A percentile compares a stretch with the other conserved stretches of the same genome.
phyloP scores from a whole-genome alignment of 768 basidiomycete species.

The Lactarius tabidus region DNA sequence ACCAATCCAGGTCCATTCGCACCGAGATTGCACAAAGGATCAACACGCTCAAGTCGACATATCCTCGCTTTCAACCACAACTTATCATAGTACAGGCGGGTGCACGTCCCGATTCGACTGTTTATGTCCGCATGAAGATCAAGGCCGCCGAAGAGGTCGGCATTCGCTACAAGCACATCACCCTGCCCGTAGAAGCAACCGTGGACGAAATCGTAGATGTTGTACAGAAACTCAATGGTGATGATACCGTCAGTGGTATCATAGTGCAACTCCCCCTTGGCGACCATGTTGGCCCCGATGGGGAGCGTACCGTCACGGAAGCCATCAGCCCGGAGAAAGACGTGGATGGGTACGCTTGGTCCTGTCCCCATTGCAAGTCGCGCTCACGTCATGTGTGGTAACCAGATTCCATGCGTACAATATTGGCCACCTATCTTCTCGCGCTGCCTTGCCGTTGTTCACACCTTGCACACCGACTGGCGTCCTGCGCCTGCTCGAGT shows the following conservation, averaged over 20 bases:
- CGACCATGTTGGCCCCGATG: constrained; percentile 72
- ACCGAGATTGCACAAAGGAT: constrained; percentile 70
- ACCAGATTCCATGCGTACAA: constrained; percentile 95
- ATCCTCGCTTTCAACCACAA: constrained; percentile 87
- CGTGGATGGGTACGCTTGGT: constrained; percentile 76
- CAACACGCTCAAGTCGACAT: constrained; percentile 53
- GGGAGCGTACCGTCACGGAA: constrained; percentile 90
- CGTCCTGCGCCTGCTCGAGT: constrained; percentile 85
- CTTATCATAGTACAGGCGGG: constrained; percentile 95
- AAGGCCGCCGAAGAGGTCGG: constrained; percentile 95
- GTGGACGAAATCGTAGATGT: constrained; percentile 71
- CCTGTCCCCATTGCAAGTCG: background rate
- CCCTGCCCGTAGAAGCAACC: constrained; percentile 59
- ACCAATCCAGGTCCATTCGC: constrained; percentile 66
- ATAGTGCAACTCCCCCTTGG: constrained; percentile 95
- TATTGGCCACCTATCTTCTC: constrained; percentile 90
- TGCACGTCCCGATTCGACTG: constrained; percentile 81
- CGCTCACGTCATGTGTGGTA: background rate
- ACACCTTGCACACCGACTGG: constrained; percentile 94
- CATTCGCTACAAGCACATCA: constrained; percentile 79
- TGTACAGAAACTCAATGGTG: constrained; percentile 79
- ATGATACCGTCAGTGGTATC: constrained; percentile 80
- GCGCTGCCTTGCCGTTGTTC: constrained; percentile 86
- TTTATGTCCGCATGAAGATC: constrained; percentile 96
- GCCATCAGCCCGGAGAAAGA: constrained; percentile 92